Evolutionary conservation across 1,139 yeast genomes (phyloP).

Genomic region (Saccharomyces hybrid): DNA sequence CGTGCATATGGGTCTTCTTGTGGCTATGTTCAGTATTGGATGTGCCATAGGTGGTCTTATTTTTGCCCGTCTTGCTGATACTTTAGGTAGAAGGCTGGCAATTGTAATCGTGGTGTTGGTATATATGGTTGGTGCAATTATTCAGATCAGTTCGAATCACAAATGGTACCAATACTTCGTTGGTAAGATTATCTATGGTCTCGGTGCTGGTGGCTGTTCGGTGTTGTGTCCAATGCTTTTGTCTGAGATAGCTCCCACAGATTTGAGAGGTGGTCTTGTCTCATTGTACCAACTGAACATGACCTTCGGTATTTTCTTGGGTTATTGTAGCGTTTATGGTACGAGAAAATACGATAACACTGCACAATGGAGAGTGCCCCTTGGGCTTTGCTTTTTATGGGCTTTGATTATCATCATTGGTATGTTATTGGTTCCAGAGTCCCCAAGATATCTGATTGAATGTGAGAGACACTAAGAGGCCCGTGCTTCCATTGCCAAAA

Average conservation of each 20-base stretch:
- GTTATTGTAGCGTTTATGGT: constrained; percentile 52
- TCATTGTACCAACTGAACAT: constrained; percentile 55
- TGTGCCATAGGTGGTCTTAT: constrained; percentile 54
- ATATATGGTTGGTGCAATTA: constrained; percentile 51
- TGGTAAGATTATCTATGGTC: constrained; percentile 54
- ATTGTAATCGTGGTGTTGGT: constrained; percentile 43
- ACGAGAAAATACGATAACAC: constrained; percentile 39
- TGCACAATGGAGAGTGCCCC: constrained; percentile 53
- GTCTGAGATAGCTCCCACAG: constrained; percentile 55
- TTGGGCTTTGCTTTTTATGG: constrained; percentile 49
- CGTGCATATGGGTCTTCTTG: constrained; percentile 39
- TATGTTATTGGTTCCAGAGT: constrained; percentile 56
- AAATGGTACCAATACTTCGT: constrained; percentile 45
- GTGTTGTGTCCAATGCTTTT: constrained; percentile 54
- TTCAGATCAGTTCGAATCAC: constrained; percentile 47
- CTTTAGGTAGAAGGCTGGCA: constrained; percentile 52
- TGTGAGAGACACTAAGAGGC: constrained; percentile 43
- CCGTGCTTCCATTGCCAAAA: constrained; percentile 36
- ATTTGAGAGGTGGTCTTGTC: constrained; percentile 56
- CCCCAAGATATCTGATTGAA: constrained; percentile 57
- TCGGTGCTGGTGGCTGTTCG: constrained; percentile 54
- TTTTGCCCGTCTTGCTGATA: constrained; percentile 47
- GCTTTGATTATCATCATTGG: constrained; percentile 47
- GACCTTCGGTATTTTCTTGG: constrained; percentile 51
- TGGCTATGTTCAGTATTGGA: constrained; percentile 43